These are phyloP conservation scores for Colletotrichum melonis DNA, from an alignment of 2,329 filamentous ascomycete species.

Conservation along the genomic window DNA sequence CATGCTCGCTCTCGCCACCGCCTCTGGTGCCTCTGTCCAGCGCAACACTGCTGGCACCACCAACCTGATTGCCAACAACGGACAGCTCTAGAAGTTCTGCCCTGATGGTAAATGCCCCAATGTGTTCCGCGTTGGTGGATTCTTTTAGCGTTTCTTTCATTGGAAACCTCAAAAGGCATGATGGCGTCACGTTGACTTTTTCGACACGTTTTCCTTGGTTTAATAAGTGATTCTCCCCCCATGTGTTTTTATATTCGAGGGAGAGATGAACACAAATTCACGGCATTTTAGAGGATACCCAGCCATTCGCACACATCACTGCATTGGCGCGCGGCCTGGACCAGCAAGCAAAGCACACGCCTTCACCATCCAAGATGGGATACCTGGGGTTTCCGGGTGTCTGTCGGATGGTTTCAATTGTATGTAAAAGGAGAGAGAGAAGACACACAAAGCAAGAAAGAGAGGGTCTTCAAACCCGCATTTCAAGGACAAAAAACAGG, in stretches of 20 bases:
- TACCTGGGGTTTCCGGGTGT: not conserved
- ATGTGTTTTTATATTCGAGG: slow-evolving; percentile 19
- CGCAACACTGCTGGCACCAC: slow-evolving; percentile 60
- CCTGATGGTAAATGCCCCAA: not conserved
- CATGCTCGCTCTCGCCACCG: slow-evolving; percentile 64
- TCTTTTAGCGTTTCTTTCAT: not conserved
- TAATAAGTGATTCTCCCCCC: slow-evolving; percentile 20
- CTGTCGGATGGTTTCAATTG: slow-evolving; percentile 1
- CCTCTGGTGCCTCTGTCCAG: slow-evolving; percentile 56
- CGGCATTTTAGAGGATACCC: slow-evolving; percentile 36
- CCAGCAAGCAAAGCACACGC: not conserved
- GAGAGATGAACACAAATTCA: slow-evolving; percentile 18
- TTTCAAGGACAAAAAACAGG: slow-evolving; percentile 14
- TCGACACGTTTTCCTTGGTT: slow-evolving; percentile 16
- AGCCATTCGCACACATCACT: slow-evolving; percentile 19
- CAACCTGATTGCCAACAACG: slow-evolving; percentile 68
- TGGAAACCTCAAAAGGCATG: slow-evolving; percentile 6
- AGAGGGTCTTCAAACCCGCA: slow-evolving; percentile 11
- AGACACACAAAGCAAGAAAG: slow-evolving; percentile 13
- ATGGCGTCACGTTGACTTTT: slow-evolving; percentile 7
- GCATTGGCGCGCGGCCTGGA: slow-evolving; percentile 25
- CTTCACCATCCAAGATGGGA: not conserved
- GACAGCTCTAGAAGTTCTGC: slow-evolving; percentile 43
- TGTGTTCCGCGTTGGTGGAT: not conserved
- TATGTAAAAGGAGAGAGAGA: slow-evolving; percentile 14